These are phyloP conservation scores for Aspergillus panamensis DNA, from an alignment of 495 filamentous ascomycete genomes.

Conservation along the genomic window DNA sequence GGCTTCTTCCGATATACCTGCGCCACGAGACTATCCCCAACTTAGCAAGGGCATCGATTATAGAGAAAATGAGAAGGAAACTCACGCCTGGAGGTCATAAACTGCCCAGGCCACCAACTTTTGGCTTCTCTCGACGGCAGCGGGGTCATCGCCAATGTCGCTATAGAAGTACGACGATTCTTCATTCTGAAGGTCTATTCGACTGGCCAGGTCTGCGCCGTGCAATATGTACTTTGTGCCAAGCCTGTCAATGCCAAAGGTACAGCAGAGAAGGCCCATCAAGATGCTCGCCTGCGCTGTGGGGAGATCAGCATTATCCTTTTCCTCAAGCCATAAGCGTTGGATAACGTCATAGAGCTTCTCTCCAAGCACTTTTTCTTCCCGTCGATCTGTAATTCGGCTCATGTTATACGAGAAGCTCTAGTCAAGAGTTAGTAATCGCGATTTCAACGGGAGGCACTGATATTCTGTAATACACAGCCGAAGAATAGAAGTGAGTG, in stretches of 20 bases:
- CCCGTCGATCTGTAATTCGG: conserved; percentile 26
- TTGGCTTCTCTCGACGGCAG: conserved; percentile 12
- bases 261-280: conserved; percentile 28
- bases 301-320: conserved; percentile 13
- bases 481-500: conserved; percentile 25
- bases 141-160: conserved; percentile 2
- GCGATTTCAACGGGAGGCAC: background rate
- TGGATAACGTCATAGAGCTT: conserved; percentile 25
- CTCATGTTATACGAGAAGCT: conserved; percentile 27
- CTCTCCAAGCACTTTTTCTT: conserved; percentile 25
- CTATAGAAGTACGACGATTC: conserved; percentile 7
- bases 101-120: conserved; percentile 27
- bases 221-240: conserved; percentile 27
- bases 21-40: conserved; percentile 18
- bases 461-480: conserved; percentile 17
- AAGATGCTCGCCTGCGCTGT: conserved; percentile 27
- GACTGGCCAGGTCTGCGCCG: conserved; percentile 18
- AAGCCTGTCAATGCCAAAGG: conserved; percentile 28
- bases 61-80: too few relatives aligned
- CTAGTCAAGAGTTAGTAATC: conserved; percentile 17
- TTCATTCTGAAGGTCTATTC: conserved; percentile 11
- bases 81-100: conserved; percentile 28
- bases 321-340: conserved; percentile 23
- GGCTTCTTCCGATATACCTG: conserved; percentile 26
- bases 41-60: conserved; percentile 3